phyloP scores from a whole-genome alignment of 345 rosid species.

The Salix caprea region DNA sequence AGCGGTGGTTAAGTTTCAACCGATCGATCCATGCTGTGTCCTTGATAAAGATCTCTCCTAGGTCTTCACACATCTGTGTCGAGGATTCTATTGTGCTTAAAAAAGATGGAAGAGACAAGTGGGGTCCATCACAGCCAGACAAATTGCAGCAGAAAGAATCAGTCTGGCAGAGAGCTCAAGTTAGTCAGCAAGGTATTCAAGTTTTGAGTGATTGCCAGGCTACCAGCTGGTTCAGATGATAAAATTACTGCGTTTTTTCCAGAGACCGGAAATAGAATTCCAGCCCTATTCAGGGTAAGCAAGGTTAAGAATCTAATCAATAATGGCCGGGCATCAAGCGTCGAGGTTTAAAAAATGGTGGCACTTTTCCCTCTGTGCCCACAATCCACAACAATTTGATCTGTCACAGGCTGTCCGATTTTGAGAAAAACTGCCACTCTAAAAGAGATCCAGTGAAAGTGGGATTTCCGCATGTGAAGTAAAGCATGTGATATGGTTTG shows the following conservation, averaged over 20 bases:
- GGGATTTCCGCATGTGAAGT: constrained; percentile 6
- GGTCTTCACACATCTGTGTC: too few relatives aligned
- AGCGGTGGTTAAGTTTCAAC: background rate
- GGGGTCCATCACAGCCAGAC: background rate
- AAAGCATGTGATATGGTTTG: background rate
- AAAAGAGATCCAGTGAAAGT: constrained; percentile 1
- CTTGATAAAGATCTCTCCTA: background rate
- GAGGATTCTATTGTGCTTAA: background rate
- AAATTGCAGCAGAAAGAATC: background rate
- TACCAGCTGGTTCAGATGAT: too few relatives aligned
- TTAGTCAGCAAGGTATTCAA: background rate
- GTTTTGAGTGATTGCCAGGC: background rate
- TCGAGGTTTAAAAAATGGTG: background rate
- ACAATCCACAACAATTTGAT: background rate
- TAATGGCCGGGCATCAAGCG: too few relatives aligned
- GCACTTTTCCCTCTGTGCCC: background rate
- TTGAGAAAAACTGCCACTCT: background rate
- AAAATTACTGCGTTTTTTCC: too few relatives aligned
- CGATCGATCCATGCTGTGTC: constrained; percentile 1
- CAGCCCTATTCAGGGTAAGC: too few relatives aligned
- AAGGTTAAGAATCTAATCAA: too few relatives aligned
- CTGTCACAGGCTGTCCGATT: constrained; percentile 15
- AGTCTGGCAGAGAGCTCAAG: background rate
- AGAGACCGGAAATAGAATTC: too few relatives aligned
- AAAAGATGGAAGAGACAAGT: background rate